Base-by-base conservation (phyloP, 495 filamentous ascomycete genomes). In the Lasiosphaeriaceae sp. region DNA sequence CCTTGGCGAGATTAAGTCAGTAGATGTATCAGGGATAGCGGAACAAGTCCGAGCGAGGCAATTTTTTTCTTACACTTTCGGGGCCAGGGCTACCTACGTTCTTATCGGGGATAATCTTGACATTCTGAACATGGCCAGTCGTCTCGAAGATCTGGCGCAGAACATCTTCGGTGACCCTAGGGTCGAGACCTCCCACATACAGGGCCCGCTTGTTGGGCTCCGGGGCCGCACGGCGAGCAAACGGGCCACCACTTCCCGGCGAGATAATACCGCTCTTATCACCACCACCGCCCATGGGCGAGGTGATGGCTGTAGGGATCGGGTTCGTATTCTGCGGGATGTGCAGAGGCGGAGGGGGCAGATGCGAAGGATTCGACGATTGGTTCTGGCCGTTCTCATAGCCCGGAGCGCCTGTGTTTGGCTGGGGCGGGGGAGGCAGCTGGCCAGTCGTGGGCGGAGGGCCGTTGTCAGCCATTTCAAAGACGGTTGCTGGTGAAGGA, bases 71-170 rank as follows among this genome's bases (percentile, higher is more conserved):
- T 53, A 53, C 52, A 52, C 24, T 39, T 11, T 21, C 29, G 17
- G 49, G 35, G 29, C 29, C 23, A 31, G 23, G 17, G 21, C 26
- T 45, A 75, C 91, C 83, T 73, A 95, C 90, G 75, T 93, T 96
- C 83, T 96, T 96, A 78, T 99, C 94, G 35, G 94, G 94, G 69
- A 99, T 99, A 63, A 99, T 96, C 80, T 99, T 99, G 58, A 99
- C 94, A 64, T 89, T 97, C 72, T 96, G 86, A 58, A 99, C 94
- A 75, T 99, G 94, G 22, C 94, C 94, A 53, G 90, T 96, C 4
- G 94, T 97, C 77, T 99, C 95, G 67, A 99, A 99, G 54, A 99
- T 99, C 70, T 97, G 95, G 64, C 91, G 89, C 63, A 99, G 72
- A 35, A 97, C 90, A 68, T 97, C 94, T 68, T 99, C 94, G 31